Conservation (phyloP, 352 stramenopile genomes). For the Pythium plurisporium region DNA sequence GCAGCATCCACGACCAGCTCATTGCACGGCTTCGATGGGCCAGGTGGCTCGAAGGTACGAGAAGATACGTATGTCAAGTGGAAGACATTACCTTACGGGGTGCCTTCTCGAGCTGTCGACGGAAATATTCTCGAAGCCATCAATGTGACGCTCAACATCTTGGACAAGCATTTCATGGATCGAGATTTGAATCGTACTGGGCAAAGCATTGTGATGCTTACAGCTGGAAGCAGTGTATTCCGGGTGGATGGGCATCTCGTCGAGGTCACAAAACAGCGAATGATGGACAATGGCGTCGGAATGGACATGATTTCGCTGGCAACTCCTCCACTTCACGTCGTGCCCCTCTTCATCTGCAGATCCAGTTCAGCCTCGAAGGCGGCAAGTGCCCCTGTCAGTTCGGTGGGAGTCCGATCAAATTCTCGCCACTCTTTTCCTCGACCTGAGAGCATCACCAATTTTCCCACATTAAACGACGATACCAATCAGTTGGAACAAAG, state of each 20-base stretch:
- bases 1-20: not conserved
- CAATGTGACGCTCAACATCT: conserved; percentile 97
- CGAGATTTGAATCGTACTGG: conserved; percentile 94
- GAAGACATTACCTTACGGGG: conserved; percentile 53
- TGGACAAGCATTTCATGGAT: conserved; percentile 99
- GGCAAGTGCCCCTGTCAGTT: not conserved
- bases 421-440: too few species aligned
- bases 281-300: conserved; percentile 99
- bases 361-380: not conserved
- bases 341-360: conserved; percentile 95
- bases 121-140: conserved; percentile 98
- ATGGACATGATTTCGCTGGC: conserved; percentile 97
- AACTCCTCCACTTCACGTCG: conserved; percentile 94
- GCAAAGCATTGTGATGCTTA: conserved; percentile 96
- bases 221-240: conserved; percentile 95
- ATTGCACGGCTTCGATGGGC: not conserved
- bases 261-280: conserved; percentile 96
- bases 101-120: conserved; percentile 90
- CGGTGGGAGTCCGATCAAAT: not conserved
- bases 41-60: not conserved
- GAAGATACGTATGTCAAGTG: conserved; percentile 41
- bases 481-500: too few species aligned
- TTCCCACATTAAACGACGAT: too few species aligned
- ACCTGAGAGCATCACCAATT: too few species aligned
- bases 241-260: conserved; percentile 91